phyloP scores from a whole-genome alignment of 2,329 filamentous ascomycete species.

The Plenodomus lindquistii region DNA sequence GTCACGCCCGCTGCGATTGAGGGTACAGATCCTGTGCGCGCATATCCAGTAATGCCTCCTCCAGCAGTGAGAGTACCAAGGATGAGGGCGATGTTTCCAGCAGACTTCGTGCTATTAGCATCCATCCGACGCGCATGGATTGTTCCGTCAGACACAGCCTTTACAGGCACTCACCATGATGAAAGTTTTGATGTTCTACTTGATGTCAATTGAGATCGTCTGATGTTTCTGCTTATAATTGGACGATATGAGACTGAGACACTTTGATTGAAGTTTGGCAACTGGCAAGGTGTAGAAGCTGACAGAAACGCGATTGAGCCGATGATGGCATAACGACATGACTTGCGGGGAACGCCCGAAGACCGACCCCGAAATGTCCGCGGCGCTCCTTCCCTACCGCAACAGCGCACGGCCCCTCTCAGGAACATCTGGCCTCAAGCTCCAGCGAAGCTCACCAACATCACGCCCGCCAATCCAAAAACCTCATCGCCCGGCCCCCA shows the following conservation, averaged over 20 bases:
- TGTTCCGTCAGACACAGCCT: slow-evolving; percentile 3
- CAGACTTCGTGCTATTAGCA: slow-evolving; percentile 24
- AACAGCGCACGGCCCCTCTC: slow-evolving; percentile 8
- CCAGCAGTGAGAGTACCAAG: slow-evolving; percentile 82
- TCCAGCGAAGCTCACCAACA: slow-evolving; percentile 16
- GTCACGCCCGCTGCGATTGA: slow-evolving; percentile 83
- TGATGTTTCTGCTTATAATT: too few species aligned
- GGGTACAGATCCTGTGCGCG: slow-evolving; percentile 81
- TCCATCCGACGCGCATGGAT: not conserved
- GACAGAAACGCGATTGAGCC: not conserved
- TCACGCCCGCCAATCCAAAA: not conserved
- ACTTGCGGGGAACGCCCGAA: slow-evolving; percentile 24
- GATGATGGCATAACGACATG: slow-evolving; percentile 3
- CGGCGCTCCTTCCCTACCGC: not conserved
- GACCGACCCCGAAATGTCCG: slow-evolving; percentile 1
- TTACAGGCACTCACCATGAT: not conserved
- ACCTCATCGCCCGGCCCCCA: too few species aligned
- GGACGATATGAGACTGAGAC: not conserved
- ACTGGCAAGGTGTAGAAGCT: not conserved
- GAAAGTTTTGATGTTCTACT: too few species aligned
- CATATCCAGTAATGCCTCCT: slow-evolving; percentile 86
- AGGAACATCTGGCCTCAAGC: slow-evolving; percentile 33
- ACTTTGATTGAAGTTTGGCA: not conserved
- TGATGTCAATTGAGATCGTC: too few species aligned
- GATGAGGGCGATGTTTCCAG: slow-evolving; percentile 70